Conservation (phyloP, 164 flowering plant genomes). For the Annona squamosa region DNA sequence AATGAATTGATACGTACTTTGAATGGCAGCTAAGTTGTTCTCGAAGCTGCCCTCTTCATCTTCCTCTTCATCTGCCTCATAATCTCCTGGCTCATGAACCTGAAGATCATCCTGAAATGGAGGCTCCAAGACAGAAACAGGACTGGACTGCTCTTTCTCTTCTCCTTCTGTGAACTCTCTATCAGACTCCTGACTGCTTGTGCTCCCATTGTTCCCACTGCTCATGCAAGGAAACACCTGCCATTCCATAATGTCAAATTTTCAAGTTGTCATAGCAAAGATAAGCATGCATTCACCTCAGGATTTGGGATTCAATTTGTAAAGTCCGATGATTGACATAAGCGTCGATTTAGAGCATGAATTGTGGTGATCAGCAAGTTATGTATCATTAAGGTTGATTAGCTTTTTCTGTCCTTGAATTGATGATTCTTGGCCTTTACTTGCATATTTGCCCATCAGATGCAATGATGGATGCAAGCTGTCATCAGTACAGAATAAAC, state of each 20-base stretch:
- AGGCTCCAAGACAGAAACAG: conserved; percentile 5
- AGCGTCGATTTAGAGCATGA: too few relatives aligned
- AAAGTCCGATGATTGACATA: too few relatives aligned
- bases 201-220: neutral
- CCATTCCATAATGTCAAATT: neutral
- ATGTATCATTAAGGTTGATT: too few relatives aligned
- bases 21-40: neutral
- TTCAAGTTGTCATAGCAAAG: neutral
- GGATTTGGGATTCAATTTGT: too few relatives aligned
- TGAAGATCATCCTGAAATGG: neutral
- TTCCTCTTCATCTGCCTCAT: neutral
- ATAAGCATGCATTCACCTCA: too few relatives aligned
- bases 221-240: neutral
- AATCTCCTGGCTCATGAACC: neutral
- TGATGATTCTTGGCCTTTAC: too few relatives aligned
- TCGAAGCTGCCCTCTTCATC: neutral
- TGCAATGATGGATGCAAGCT: too few relatives aligned
- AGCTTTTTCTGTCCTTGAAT: too few relatives aligned
- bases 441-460: too few relatives aligned
- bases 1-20: neutral
- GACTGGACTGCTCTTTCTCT: conserved; percentile 5
- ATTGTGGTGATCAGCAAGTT: too few relatives aligned
- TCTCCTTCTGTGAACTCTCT: neutral
- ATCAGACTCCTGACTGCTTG: neutral
- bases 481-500: too few relatives aligned